Conservation (phyloP, 768 basidiomycete species). For the Lyophyllum shimeji region DNA sequence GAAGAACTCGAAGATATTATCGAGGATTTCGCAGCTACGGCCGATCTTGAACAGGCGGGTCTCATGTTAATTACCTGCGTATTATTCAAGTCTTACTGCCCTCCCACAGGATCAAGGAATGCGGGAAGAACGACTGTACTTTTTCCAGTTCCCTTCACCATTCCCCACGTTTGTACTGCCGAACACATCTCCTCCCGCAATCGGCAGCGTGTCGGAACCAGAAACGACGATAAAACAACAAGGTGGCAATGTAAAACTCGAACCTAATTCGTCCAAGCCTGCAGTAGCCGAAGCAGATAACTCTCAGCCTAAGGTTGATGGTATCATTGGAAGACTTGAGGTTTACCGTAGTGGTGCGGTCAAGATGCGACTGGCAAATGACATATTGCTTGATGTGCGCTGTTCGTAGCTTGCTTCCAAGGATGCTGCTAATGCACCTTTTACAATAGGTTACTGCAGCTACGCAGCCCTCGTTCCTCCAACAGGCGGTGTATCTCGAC, state of each 20-base stretch:
- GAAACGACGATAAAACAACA: conserved; percentile 43
- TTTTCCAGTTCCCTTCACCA: conserved; percentile 88
- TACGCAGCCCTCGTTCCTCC: conserved; percentile 84
- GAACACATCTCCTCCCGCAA: conserved; percentile 26
- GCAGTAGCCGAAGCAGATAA: conserved; percentile 20
- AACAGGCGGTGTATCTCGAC: conserved; percentile 82
- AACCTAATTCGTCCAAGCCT: conserved; percentile 28
- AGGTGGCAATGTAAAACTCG: conserved; percentile 59
- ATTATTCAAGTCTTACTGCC: background rate
- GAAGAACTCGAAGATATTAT: conserved; percentile 78
- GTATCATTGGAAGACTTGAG: conserved; percentile 81
- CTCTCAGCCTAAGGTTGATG: conserved; percentile 51
- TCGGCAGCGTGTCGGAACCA: conserved; percentile 28
- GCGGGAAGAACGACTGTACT: conserved; percentile 71
- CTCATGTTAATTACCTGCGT: conserved; percentile 8
- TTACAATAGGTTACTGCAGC: conserved; percentile 68
- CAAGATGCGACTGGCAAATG: conserved; percentile 82
- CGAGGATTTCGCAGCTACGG: conserved; percentile 58
- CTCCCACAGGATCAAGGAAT: conserved; percentile 38
- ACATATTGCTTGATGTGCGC: conserved; percentile 80
- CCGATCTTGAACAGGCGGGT: conserved; percentile 43
- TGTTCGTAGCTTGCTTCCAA: background rate
- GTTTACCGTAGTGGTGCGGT: conserved; percentile 83
- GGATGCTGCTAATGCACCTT: background rate
- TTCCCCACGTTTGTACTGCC: conserved; percentile 71